These are phyloP conservation scores for Cladosporium sp. DNA, from an alignment of 2,329 filamentous ascomycete genomes.

Conservation along the genomic window DNA sequence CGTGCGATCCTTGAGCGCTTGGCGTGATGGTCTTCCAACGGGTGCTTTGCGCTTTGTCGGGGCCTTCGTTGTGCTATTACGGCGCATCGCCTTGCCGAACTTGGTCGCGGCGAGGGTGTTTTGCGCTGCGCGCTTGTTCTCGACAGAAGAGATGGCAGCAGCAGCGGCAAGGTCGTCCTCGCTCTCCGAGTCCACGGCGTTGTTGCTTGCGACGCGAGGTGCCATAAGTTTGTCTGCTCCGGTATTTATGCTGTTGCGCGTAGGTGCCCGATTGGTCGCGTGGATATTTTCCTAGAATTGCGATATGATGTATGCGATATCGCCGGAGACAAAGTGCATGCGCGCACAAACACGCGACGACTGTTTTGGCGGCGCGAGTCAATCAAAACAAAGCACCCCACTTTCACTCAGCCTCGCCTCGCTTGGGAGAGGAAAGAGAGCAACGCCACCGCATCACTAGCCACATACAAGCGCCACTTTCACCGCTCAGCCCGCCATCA, in stretches of 20 bases:
- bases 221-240: slow-evolving; percentile 1
- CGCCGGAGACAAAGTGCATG: background rate
- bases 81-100: slow-evolving; percentile 41
- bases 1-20: slow-evolving; percentile 45
- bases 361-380: slow-evolving; percentile 11
- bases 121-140: slow-evolving; percentile 29
- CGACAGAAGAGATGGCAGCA: slow-evolving; percentile 23
- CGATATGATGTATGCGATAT: slow-evolving; percentile 7
- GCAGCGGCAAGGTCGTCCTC: slow-evolving; percentile 30
- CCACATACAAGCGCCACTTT: slow-evolving; percentile 4
- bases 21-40: slow-evolving; percentile 40
- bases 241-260: slow-evolving; percentile 4
- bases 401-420: background rate
- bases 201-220: slow-evolving; percentile 16
- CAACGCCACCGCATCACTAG: background rate
- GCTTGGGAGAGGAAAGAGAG: background rate
- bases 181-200: slow-evolving; percentile 29
- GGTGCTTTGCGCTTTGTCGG: slow-evolving; percentile 44
- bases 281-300: background rate
- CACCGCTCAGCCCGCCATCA: background rate
- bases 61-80: slow-evolving; percentile 39
- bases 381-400: slow-evolving; percentile 6
- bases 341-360: background rate
- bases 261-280: background rate
- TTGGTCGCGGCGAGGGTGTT: slow-evolving; percentile 38